These are phyloP conservation scores for Trametes coccinea DNA, from an alignment of 768 basidiomycete genomes.

Conservation along the genomic window DNA sequence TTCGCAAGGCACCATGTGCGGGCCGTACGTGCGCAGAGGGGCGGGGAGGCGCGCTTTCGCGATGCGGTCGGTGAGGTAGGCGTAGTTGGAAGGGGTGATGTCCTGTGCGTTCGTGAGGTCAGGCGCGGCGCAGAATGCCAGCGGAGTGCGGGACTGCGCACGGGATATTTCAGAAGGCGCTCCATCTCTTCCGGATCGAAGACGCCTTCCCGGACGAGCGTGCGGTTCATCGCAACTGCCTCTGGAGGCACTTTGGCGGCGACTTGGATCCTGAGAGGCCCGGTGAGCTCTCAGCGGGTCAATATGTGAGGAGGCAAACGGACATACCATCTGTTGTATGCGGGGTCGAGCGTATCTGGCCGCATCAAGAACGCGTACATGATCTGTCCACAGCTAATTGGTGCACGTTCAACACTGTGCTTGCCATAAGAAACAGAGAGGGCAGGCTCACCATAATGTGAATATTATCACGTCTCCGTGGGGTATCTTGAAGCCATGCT, in stretches of 20 bases:
- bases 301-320: background rate
- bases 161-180: constrained; percentile 48
- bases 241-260: constrained; percentile 65
- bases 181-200: constrained; percentile 63
- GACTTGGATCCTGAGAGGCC: constrained; percentile 58
- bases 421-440: background rate
- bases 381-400: constrained; percentile 76
- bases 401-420: background rate
- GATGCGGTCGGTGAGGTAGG: constrained; percentile 47
- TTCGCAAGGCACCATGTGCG: constrained; percentile 59
- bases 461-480: constrained; percentile 86
- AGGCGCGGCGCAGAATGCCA: background rate
- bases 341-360: constrained; percentile 81
- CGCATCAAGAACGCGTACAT: constrained; percentile 74
- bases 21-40: constrained; percentile 42
- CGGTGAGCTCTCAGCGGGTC: background rate
- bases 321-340: constrained; percentile 71
- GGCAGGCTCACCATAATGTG: constrained; percentile 57
- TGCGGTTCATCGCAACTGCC: constrained; percentile 59
- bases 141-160: constrained; percentile 31
- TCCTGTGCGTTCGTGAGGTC: constrained; percentile 38
- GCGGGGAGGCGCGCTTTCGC: constrained; percentile 36
- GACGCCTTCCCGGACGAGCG: constrained; percentile 56
- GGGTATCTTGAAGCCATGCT: constrained; percentile 69
- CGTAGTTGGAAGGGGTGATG: constrained; percentile 51